These are phyloP conservation scores for grape (Vitis vinifera) DNA, from an alignment of 164 flowering plant genomes.

Conservation along the genomic window DNA sequence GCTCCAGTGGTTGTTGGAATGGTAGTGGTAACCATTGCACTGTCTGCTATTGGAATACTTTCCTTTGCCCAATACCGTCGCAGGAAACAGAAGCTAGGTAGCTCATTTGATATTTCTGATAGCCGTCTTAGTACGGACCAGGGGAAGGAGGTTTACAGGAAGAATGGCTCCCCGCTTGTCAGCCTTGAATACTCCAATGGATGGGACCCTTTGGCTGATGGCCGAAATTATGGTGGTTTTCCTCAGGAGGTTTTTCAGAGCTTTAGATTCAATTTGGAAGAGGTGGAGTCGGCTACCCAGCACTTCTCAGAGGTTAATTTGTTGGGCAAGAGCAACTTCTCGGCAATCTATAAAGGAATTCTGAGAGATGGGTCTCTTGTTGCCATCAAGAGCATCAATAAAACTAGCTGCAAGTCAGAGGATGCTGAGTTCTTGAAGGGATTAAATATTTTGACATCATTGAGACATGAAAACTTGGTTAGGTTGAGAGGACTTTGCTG, in stretches of 20 bases:
- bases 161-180: slow-evolving; percentile 54
- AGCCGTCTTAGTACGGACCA: slow-evolving; percentile 36
- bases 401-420: slow-evolving; percentile 57
- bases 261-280: slow-evolving; percentile 58
- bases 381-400: slow-evolving; percentile 47
- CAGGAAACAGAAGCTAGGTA: slow-evolving; percentile 47
- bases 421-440: slow-evolving; percentile 62
- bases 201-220: slow-evolving; percentile 62
- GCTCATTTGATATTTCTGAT: slow-evolving; percentile 25
- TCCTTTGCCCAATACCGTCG: slow-evolving; percentile 39
- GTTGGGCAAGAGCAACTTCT: slow-evolving; percentile 56
- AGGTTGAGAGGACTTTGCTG: slow-evolving; percentile 63
- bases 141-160: slow-evolving; percentile 31
- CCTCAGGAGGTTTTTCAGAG: slow-evolving; percentile 40
- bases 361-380: slow-evolving; percentile 59
- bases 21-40: slow-evolving; percentile 22
- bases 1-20: slow-evolving; percentile 34
- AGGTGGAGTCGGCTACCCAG: slow-evolving; percentile 62
- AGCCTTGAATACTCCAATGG: slow-evolving; percentile 65
- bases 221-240: slow-evolving; percentile 25
- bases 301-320: slow-evolving; percentile 56
- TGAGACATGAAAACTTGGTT: slow-evolving; percentile 57
- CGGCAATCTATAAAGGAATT: slow-evolving; percentile 49
- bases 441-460: slow-evolving; percentile 39
- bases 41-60: slow-evolving; percentile 32